Conservation (phyloP, 352 stramenopile genomes). For the Pelagophyceae sp. region DNA sequence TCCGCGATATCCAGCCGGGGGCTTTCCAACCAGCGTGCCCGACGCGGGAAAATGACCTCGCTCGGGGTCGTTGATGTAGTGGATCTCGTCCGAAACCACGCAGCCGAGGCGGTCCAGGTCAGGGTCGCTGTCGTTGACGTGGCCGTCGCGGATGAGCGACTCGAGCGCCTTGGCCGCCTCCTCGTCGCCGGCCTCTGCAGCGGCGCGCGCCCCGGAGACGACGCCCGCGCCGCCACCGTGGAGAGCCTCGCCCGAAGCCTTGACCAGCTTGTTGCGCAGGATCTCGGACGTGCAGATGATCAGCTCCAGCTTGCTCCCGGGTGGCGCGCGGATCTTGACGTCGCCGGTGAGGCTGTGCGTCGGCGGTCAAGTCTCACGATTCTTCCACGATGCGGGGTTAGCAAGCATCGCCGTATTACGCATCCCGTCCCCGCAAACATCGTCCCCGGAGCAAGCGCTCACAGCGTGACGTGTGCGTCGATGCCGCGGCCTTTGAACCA, state of each 20-base stretch:
- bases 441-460: no score
- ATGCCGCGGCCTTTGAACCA: slow-evolving; percentile 50
- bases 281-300: slow-evolving; percentile 74
- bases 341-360: slow-evolving; percentile 73
- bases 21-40: no score
- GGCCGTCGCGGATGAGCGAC: slow-evolving; percentile 9
- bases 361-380: no score
- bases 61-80: slow-evolving; percentile 75
- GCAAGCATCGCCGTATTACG: no score
- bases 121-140: not conserved
- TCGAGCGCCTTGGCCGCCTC: slow-evolving; percentile 11
- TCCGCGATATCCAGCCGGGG: no score
- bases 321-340: slow-evolving; percentile 63
- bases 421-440: no score
- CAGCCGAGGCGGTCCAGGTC: slow-evolving; percentile 47
- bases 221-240: not conserved
- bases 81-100: slow-evolving; percentile 77
- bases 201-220: not conserved
- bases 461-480: slow-evolving; percentile 56
- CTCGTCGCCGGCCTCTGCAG: not conserved
- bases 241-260: slow-evolving; percentile 1
- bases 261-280: slow-evolving; percentile 37
- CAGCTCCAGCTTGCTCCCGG: slow-evolving; percentile 56
- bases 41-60: no score
- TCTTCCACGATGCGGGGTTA: no score